Percentiles rank a stretch among this genome's conserved stretches.
Evolutionary conservation across 208 protist genomes (phyloP).

Genomic region (Trypanosomatidae sp.): DNA sequence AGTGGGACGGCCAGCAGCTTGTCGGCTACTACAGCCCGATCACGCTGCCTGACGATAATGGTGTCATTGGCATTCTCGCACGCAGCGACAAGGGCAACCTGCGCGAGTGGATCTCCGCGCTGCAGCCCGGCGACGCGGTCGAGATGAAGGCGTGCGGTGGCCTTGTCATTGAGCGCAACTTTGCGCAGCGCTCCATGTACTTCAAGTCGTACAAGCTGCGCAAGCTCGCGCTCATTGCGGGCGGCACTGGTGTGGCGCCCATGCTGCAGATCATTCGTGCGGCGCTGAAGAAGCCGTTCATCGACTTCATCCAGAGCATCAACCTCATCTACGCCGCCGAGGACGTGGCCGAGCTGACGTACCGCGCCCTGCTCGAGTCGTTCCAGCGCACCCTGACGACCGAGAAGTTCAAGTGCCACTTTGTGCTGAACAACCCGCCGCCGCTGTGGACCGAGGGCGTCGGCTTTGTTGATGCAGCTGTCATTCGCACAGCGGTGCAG

Average conservation of each 20-base stretch:
- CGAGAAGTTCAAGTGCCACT: slow-evolving; percentile 47
- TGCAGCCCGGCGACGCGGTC: slow-evolving; percentile 55
- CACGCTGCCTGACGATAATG: slow-evolving; percentile 50
- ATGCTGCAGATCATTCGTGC: slow-evolving; percentile 88
- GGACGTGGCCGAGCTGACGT: slow-evolving; percentile 40
- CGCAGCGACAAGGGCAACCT: neutral
- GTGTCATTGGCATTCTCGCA: slow-evolving; percentile 14
- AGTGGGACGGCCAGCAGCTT: slow-evolving; percentile 26
- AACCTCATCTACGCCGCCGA: slow-evolving; percentile 63
- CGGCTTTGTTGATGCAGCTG: slow-evolving; percentile 30
- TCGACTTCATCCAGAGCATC: slow-evolving; percentile 34
- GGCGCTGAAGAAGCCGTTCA: slow-evolving; percentile 52
- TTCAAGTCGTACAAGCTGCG: neutral
- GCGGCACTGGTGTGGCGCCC: slow-evolving; percentile 76
- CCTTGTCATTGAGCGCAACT: slow-evolving; percentile 7
- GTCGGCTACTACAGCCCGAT: slow-evolving; percentile 57
- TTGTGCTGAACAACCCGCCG: slow-evolving; percentile 60
- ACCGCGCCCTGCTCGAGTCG: slow-evolving; percentile 10
- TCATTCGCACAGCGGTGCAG: slow-evolving; percentile 14
- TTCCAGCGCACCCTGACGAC: slow-evolving; percentile 20
- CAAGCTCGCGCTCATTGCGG: neutral
- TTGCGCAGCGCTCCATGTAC: neutral
- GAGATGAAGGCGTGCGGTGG: slow-evolving; percentile 64
- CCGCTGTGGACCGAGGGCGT: slow-evolving; percentile 50
- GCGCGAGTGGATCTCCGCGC: slow-evolving; percentile 33